phyloP scores from a whole-genome alignment of 2,329 filamentous ascomycete genomes.

The Colletotrichum siamense region DNA sequence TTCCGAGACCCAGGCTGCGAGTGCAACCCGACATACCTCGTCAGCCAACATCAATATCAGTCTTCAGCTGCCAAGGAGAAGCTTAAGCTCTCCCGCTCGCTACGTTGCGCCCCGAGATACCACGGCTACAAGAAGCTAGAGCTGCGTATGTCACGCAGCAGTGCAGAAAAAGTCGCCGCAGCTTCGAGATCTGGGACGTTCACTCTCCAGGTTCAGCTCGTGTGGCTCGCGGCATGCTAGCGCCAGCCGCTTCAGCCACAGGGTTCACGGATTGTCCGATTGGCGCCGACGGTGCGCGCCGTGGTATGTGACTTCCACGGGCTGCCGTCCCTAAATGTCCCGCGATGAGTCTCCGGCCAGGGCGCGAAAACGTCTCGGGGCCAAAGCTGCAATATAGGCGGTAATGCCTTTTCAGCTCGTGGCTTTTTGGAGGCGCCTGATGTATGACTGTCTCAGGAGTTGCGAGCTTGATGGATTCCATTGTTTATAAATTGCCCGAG shows the following conservation, averaged over 20 bases:
- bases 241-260: neutral
- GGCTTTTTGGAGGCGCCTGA: neutral
- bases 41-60: neutral
- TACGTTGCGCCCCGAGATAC: neutral
- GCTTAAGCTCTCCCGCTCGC: neutral
- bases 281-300: neutral
- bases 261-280: neutral
- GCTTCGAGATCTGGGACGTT: neutral
- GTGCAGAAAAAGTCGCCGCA: neutral
- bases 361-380: slow-evolving; percentile 15
- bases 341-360: neutral
- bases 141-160: neutral
- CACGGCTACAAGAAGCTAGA: neutral
- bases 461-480: neutral
- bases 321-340: slow-evolving; percentile 1
- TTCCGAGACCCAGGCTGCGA: neutral
- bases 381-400: neutral
- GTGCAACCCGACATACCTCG: neutral
- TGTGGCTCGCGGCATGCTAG: neutral
- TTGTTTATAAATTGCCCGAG: neutral
- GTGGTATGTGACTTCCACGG: neutral
- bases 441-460: neutral
- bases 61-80: neutral
- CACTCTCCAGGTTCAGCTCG: neutral
- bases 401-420: neutral